These are phyloP conservation scores for Aspergillus glaucus DNA, from an alignment of 2,329 filamentous ascomycete species.

Conservation along the genomic window DNA sequence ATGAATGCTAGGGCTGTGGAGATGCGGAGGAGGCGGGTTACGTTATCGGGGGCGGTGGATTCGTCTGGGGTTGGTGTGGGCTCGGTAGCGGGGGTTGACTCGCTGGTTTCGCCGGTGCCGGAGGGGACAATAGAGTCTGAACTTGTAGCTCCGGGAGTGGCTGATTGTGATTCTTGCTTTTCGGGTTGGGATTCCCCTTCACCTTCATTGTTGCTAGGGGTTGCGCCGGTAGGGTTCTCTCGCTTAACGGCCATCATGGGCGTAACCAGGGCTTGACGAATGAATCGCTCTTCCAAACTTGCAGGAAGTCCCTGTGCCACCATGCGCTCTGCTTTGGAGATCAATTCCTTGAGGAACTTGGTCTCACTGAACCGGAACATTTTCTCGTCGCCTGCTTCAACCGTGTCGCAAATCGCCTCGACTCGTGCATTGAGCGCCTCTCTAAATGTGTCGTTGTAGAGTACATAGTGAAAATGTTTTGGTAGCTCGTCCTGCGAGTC, in stretches of 20 bases:
- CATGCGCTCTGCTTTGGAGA: constrained; percentile 67
- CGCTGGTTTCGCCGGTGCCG: not conserved
- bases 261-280: constrained; percentile 67
- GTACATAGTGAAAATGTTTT: constrained; percentile 35
- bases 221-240: constrained; percentile 38
- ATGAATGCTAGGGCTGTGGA: constrained; percentile 47
- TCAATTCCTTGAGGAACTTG: constrained; percentile 61
- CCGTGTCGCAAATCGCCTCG: constrained; percentile 67
- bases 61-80: constrained; percentile 21
- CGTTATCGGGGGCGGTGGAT: constrained; percentile 24
- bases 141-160: constrained; percentile 29
- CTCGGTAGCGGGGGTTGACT: constrained; percentile 29
- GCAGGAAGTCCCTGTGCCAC: constrained; percentile 59
- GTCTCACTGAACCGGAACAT: constrained; percentile 75
- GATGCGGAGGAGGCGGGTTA: constrained; percentile 42
- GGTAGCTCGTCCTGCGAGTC: constrained; percentile 39
- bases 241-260: constrained; percentile 66
- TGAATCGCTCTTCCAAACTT: constrained; percentile 80
- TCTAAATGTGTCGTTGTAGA: constrained; percentile 35
- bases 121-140: constrained; percentile 25
- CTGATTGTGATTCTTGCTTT: constrained; percentile 25
- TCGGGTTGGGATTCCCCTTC: constrained; percentile 20
- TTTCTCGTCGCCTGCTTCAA: constrained; percentile 73
- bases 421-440: constrained; percentile 59
- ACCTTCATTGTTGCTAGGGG: constrained; percentile 21